Conservation (phyloP, 2,329 filamentous ascomycete species). For the Neopestalotiopsis sp. region DNA sequence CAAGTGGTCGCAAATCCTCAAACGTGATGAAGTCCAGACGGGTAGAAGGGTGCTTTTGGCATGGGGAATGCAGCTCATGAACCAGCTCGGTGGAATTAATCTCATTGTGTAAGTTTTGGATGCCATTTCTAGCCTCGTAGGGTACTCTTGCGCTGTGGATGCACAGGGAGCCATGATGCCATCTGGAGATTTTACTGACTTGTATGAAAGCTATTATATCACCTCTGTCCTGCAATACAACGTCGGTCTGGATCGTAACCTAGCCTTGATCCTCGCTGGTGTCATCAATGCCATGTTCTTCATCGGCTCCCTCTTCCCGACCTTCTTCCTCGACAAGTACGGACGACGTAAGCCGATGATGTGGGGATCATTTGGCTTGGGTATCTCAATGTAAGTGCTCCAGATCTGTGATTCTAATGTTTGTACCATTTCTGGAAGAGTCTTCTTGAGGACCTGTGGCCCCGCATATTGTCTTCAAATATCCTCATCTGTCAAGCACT, state of each 20-base stretch:
- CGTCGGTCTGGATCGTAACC: slow-evolving; percentile 15
- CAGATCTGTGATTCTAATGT: too few relatives aligned
- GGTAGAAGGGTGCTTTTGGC: slow-evolving; percentile 51
- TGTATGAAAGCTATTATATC: slow-evolving; percentile 14
- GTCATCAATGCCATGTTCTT: slow-evolving; percentile 26
- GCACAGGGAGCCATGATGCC: too few relatives aligned
- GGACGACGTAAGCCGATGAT: slow-evolving; percentile 51
- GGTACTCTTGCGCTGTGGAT: too few relatives aligned
- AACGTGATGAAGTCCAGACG: slow-evolving; percentile 48
- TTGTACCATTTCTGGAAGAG: too few relatives aligned
- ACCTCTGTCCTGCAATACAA: slow-evolving; percentile 22
- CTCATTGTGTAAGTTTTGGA: slow-evolving; percentile 40
- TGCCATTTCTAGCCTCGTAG: background rate
- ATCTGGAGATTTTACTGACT: background rate
- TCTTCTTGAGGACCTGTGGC: too few relatives aligned
- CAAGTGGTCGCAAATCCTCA: slow-evolving; percentile 47
- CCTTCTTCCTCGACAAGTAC: slow-evolving; percentile 41
- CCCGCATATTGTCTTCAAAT: too few relatives aligned
- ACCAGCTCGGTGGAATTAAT: slow-evolving; percentile 56
- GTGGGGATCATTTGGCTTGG: slow-evolving; percentile 40
- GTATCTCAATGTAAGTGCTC: slow-evolving; percentile 36
- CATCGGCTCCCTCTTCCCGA: slow-evolving; percentile 41
- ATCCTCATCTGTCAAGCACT: too few relatives aligned
- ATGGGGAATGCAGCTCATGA: slow-evolving; percentile 54
- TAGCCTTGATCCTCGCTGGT: slow-evolving; percentile 22